Base-by-base conservation (phyloP, 345 rosid genomes). In the Reutealis trisperma region DNA sequence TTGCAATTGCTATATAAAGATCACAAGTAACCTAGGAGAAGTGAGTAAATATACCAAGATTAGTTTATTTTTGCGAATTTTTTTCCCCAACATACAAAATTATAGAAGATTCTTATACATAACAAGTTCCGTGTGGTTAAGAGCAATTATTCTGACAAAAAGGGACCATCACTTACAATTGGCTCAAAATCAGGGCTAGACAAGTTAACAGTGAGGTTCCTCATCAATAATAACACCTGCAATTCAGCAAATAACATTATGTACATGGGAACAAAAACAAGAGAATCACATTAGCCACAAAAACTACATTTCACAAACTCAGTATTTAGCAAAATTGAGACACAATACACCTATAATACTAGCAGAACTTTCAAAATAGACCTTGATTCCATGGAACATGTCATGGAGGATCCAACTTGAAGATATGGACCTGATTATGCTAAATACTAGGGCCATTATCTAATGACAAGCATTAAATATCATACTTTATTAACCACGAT, bases 141-240 rank as follows among this genome's bases (percentile, higher is more conserved):
- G 41, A 68, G 64, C 22, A 45, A 19, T 45, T 57, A 47, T 32
- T 37, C 18, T 13, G 59, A 34, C 37, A 44, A 41, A 62, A 57
- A 44, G 44, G 22, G 30, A 59, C 24, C 44, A 73, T 0, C 63
- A 85, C 98, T 92, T 89, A 93, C 99, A 77, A 88, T 52, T 81
- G 96, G 89, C 86, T 92, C 96, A 76, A 90, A 90, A 80, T 88
- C 94, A 81, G 98, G 97, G 83, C 87, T 88, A 70, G 91, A 86
- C 89, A 96, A 83, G 88, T 96, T 96, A 37, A 92, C 79, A 47
- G 94, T 85, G 75, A 96, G 93, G 87, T 96, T 96, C 81, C 87
- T 90, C 94, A 93, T 96, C 90, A 96, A 74, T 74, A 96, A 80
- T 73, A 96, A 74, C 79, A 93, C 99, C 99, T 96, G 87, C 82